Conservation (phyloP, 257 asterid species). For the Nicotiana knightiana region DNA sequence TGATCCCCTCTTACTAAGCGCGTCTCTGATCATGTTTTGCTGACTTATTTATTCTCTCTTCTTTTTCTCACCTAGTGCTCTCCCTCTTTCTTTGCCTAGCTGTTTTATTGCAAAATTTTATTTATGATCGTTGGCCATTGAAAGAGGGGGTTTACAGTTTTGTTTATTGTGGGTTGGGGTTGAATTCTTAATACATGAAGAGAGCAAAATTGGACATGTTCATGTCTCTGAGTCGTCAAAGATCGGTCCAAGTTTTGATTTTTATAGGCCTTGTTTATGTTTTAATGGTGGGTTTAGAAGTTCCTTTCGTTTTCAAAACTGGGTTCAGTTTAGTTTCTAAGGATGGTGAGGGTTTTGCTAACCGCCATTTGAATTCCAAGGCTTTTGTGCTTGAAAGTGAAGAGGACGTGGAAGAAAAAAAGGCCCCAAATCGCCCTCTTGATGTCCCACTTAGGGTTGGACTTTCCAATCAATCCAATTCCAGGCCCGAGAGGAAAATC, state of each 20-base stretch:
- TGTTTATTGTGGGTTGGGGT: neutral
- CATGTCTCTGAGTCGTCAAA: constrained; percentile 54
- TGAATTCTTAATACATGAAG: constrained; percentile 39
- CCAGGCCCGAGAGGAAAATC: constrained; percentile 34
- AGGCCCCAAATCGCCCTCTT: constrained; percentile 61
- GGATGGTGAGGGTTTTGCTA: constrained; percentile 35
- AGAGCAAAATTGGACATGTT: constrained; percentile 47
- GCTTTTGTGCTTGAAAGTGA: constrained; percentile 60
- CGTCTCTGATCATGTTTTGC: neutral
- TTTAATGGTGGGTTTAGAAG: constrained; percentile 62
- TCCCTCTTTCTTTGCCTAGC: neutral
- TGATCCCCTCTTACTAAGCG: neutral
- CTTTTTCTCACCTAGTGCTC: neutral
- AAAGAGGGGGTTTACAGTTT: neutral
- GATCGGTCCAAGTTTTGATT: constrained; percentile 52
- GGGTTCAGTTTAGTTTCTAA: constrained; percentile 39
- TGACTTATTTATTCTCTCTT: neutral
- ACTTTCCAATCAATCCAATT: constrained; percentile 23
- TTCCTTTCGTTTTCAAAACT: constrained; percentile 63
- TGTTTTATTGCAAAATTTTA: neutral
- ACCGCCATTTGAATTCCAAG: constrained; percentile 31
- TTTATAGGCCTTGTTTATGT: constrained; percentile 48
- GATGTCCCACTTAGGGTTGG: constrained; percentile 30
- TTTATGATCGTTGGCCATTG: neutral
- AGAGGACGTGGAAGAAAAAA: constrained; percentile 50